Evolutionary conservation across 805 yeast genomes (phyloP).

Genomic region (Saturnispora ahearnii): DNA sequence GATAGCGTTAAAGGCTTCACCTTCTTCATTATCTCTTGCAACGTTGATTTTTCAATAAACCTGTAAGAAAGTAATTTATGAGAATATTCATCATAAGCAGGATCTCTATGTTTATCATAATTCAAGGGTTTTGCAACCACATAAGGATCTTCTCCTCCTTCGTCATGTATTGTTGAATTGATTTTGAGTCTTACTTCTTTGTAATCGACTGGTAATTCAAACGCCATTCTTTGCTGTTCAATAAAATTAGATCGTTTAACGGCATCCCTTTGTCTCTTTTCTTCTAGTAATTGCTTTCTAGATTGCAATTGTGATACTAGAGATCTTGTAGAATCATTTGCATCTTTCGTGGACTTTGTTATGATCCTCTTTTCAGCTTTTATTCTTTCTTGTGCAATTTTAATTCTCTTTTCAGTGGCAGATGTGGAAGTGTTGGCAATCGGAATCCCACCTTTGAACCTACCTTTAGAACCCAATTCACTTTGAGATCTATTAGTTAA

Average conservation of each 20-base stretch:
- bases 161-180: constrained; percentile 1
- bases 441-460: constrained; percentile 1
- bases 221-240: neutral
- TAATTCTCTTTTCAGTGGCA: neutral
- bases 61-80: constrained; percentile 36
- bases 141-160: neutral
- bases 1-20: constrained; percentile 49
- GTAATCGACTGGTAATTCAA: constrained; percentile 4
- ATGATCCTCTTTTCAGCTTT: neutral
- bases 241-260: neutral
- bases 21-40: constrained; percentile 35
- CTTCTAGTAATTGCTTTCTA: neutral
- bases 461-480: neutral
- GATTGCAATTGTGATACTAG: neutral
- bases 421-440: neutral
- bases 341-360: constrained; percentile 28
- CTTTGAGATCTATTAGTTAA: neutral
- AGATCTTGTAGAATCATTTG: neutral
- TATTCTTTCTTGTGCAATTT: neutral
- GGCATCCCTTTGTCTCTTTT: neutral
- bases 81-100: constrained; percentile 33
- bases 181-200: constrained; percentile 1
- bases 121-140: neutral
- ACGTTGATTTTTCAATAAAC: constrained; percentile 32
- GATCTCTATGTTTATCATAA: constrained; percentile 7